Conservation (phyloP, 805 yeast species). For the Pichia cabralensis region DNA sequence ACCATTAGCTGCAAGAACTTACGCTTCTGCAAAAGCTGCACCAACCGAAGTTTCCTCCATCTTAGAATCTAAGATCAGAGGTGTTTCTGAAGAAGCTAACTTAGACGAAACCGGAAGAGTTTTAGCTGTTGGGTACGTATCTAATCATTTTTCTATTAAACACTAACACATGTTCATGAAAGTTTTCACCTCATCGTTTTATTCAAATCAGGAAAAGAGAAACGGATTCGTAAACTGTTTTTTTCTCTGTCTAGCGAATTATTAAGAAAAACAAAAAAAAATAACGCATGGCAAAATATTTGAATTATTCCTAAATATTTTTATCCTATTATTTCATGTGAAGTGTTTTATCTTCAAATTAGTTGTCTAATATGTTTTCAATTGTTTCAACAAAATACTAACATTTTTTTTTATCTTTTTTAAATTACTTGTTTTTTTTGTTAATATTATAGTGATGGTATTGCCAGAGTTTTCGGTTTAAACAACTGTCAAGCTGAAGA, state of each 20-base stretch:
- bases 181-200: too few relatives aligned
- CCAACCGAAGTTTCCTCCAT: slow-evolving; percentile 99
- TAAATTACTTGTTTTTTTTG: too few relatives aligned
- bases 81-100: slow-evolving; percentile 95
- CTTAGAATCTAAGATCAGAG: slow-evolving; percentile 98
- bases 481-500: slow-evolving; percentile 99
- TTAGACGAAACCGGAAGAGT: slow-evolving; percentile 99
- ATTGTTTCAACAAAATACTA: background rate
- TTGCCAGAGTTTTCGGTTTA: slow-evolving; percentile 99
- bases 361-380: background rate
- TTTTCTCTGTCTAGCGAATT: too few relatives aligned
- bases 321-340: background rate
- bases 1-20: slow-evolving; percentile 66
- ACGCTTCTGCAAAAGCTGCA: slow-evolving; percentile 93
- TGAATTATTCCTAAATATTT: too few relatives aligned
- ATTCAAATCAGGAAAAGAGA: too few relatives aligned
- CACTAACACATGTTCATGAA: too few relatives aligned
- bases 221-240: too few relatives aligned
- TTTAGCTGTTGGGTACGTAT: slow-evolving; percentile 85
- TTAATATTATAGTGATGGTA: slow-evolving; percentile 87
- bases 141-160: too few relatives aligned
- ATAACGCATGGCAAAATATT: too few relatives aligned
- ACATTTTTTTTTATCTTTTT: background rate
- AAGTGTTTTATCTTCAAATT: background rate
- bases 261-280: too few relatives aligned